Conservation (phyloP, 306 rosid species). For the Cicer chorassanicum region DNA sequence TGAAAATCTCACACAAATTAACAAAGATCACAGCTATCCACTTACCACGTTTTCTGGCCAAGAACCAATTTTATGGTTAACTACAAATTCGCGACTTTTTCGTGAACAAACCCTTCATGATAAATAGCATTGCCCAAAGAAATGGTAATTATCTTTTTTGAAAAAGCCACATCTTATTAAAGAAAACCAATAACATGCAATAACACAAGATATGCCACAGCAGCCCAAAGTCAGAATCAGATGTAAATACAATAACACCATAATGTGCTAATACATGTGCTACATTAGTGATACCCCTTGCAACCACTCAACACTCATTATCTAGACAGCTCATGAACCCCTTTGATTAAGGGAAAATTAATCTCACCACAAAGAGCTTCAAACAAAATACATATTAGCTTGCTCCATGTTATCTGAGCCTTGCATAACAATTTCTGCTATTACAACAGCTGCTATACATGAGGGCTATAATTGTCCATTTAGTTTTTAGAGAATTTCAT, state of each 20-base stretch:
- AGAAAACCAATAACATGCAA: neutral
- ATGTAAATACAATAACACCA: neutral
- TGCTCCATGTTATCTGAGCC: too few relatives aligned
- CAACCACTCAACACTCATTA: neutral
- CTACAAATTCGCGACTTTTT: too few relatives aligned
- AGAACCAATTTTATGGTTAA: too few relatives aligned
- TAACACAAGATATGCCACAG: neutral
- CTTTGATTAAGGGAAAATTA: constrained; percentile 19
- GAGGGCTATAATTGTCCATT: too few relatives aligned
- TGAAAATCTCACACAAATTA: too few relatives aligned
- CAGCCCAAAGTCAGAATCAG: neutral
- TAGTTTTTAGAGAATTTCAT: too few relatives aligned
- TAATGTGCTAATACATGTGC: neutral
- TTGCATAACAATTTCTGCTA: too few relatives aligned
- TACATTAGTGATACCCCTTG: neutral
- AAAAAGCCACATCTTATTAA: neutral
- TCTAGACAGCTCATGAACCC: neutral
- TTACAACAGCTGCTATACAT: too few relatives aligned
- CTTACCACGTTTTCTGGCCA: too few relatives aligned
- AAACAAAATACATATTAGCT: too few relatives aligned
- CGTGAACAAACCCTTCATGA: too few relatives aligned
- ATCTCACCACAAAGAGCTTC: neutral
- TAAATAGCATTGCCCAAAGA: neutral
- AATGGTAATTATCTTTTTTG: neutral
- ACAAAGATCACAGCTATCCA: too few relatives aligned